These are phyloP conservation scores for Strigomonas culicis DNA, from an alignment of 208 protist species.

Conservation along the genomic window DNA sequence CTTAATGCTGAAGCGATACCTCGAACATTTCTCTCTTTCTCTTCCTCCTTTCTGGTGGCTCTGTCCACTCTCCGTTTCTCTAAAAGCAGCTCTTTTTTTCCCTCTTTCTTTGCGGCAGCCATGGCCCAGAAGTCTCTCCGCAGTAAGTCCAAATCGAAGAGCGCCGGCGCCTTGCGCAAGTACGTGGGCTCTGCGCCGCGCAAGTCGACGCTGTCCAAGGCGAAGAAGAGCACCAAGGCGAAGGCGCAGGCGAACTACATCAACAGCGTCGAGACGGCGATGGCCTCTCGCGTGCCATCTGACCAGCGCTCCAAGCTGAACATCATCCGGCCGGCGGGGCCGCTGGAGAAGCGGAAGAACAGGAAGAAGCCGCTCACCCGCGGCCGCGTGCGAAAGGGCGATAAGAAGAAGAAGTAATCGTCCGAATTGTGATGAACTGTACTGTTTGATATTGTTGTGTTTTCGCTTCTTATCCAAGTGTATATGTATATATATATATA, in stretches of 20 bases:
- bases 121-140: conserved; percentile 82
- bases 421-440: no score
- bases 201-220: conserved; percentile 72
- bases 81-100: conserved; percentile 3
- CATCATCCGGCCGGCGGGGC: conserved; percentile 56
- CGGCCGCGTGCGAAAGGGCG: conserved; percentile 55
- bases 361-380: conserved; percentile 87
- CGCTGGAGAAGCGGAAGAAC: conserved; percentile 55
- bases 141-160: conserved; percentile 72
- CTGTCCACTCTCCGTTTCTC: not conserved
- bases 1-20: not conserved
- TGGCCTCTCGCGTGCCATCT: conserved; percentile 85
- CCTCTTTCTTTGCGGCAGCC: not conserved
- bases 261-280: conserved; percentile 68
- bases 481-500: not conserved
- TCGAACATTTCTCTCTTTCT: not conserved
- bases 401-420: conserved; percentile 20
- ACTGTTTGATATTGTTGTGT: no score
- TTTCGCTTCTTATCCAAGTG: no score
- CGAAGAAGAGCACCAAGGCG: conserved; percentile 41
- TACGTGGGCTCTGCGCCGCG: conserved; percentile 79
- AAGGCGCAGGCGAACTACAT: conserved; percentile 82
- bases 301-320: conserved; percentile 86
- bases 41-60: conserved; percentile 4
- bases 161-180: conserved; percentile 76